These are phyloP conservation scores for Boletales sp. DNA, from an alignment of 768 basidiomycete genomes.

Conservation along the genomic window DNA sequence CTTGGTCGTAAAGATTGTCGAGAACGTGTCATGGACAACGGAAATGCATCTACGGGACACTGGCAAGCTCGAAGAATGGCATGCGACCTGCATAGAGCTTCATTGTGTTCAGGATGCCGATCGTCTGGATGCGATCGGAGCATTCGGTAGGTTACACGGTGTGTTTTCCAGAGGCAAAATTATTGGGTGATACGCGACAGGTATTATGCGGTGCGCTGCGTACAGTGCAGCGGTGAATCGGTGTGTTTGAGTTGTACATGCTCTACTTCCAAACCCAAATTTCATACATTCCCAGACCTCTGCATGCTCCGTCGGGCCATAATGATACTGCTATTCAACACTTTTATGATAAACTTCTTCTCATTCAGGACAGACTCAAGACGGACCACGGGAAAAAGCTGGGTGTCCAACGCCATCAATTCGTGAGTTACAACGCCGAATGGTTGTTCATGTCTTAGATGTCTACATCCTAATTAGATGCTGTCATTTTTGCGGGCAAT, in stretches of 20 bases:
- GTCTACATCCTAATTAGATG: conserved; percentile 40
- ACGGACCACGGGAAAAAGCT: conserved; percentile 66
- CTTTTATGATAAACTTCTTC: conserved; percentile 82
- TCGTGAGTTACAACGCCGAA: conserved; percentile 42
- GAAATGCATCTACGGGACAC: conserved; percentile 63
- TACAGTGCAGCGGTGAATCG: conserved; percentile 54
- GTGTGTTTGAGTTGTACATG: conserved; percentile 23
- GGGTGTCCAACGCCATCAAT: conserved; percentile 68
- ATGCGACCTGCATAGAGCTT: conserved; percentile 66
- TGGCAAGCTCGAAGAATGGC: conserved; percentile 63
- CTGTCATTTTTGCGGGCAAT: conserved; percentile 58
- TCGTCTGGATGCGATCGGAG: conserved; percentile 75
- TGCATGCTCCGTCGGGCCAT: conserved; percentile 47
- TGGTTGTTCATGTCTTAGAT: conserved; percentile 1
- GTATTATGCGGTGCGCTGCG: conserved; percentile 67
- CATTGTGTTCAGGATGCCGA: conserved; percentile 84
- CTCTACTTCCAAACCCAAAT: too few relatives aligned
- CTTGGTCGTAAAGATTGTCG: conserved; percentile 57
- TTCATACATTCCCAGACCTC: conserved; percentile 28
- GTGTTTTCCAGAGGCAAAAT: background rate
- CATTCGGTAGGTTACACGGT: conserved; percentile 50
- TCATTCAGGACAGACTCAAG: conserved; percentile 72
- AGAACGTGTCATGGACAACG: conserved; percentile 83
- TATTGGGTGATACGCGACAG: conserved; percentile 22
- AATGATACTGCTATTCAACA: conserved; percentile 68